Percentiles rank a stretch among this genome's conserved stretches.
phyloP scores from a whole-genome alignment of 441 rosid genomes.

The Pelargonium cotyledonis region DNA sequence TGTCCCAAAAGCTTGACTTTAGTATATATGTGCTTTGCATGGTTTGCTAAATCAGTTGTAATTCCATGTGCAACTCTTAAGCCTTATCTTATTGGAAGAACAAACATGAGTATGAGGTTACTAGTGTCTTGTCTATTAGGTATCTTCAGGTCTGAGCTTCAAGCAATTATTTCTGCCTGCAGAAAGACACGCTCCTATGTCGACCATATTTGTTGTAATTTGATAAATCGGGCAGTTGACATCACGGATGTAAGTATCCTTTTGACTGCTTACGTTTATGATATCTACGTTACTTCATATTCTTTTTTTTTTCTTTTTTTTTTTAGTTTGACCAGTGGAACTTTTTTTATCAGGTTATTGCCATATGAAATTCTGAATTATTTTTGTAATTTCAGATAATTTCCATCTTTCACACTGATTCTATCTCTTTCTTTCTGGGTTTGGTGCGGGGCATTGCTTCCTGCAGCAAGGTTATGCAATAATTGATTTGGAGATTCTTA shows the following conservation, averaged over 20 bases:
- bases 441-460: conserved; percentile 12
- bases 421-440: conserved; percentile 11
- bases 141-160: conserved; percentile 57
- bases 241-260: conserved; percentile 48
- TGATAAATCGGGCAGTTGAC: conserved; percentile 50
- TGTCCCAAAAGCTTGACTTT: conserved; percentile 6
- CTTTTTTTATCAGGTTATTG: no score
- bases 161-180: conserved; percentile 59
- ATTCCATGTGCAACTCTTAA: not conserved
- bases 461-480: conserved; percentile 70
- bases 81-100: conserved; percentile 11
- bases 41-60: not conserved
- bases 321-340: no score
- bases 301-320: no score
- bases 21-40: not conserved
- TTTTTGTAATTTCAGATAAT: conserved; percentile 2
- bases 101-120: conserved; percentile 18
- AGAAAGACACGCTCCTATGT: conserved; percentile 59
- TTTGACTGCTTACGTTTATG: conserved; percentile 1
- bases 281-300: conserved; percentile 2
- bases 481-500: conserved; percentile 57
- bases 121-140: conserved; percentile 35
- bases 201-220: conserved; percentile 46
- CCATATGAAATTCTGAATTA: no score
- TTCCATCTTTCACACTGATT: conserved; percentile 3